These are phyloP conservation scores for Kickxella alabastrina DNA, from an alignment of 192 early-diverging fungal genomes.

Conservation along the genomic window DNA sequence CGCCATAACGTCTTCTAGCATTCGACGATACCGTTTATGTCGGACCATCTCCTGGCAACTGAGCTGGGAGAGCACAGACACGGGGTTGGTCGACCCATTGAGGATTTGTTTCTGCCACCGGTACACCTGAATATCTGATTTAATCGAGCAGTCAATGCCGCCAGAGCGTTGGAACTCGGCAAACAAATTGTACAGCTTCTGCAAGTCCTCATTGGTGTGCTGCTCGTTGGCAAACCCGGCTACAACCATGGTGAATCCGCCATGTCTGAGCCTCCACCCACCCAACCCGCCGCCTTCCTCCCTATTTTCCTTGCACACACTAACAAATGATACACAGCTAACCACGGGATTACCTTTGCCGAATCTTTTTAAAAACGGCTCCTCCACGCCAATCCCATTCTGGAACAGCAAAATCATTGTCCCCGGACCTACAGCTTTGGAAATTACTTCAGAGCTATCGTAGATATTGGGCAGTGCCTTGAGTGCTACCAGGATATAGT, in stretches of 20 bases:
- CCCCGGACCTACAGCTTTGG: slow-evolving; percentile 6
- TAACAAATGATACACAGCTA: slow-evolving; percentile 42
- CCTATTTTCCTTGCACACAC: slow-evolving; percentile 38
- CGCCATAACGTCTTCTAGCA: slow-evolving; percentile 38
- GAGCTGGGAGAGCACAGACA: slow-evolving; percentile 41
- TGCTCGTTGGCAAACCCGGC: too few species aligned
- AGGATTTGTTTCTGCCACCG: slow-evolving; percentile 51
- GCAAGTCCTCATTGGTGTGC: too few species aligned
- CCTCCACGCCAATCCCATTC: slow-evolving; percentile 44
- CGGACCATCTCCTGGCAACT: slow-evolving; percentile 44
- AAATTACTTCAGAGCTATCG: slow-evolving; percentile 30
- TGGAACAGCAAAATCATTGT: slow-evolving; percentile 44
- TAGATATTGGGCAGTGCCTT: slow-evolving; percentile 50
- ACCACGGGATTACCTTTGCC: slow-evolving; percentile 17
- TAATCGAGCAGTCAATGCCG: slow-evolving; percentile 40
- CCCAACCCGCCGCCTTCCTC: slow-evolving; percentile 8
- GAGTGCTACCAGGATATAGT: slow-evolving; percentile 47
- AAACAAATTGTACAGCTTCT: too few species aligned
- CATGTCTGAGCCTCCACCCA: too few species aligned
- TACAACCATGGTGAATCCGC: slow-evolving; percentile 44
- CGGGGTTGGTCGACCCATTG: slow-evolving; percentile 46
- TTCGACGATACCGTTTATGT: slow-evolving; percentile 19
- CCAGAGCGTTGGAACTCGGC: too few species aligned
- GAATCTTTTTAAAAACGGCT: slow-evolving; percentile 28
- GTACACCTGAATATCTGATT: slow-evolving; percentile 45